Percentiles rank a stretch among this genome's conserved stretches.
phyloP scores from a whole-genome alignment of 2,329 filamentous ascomycete genomes.

The Aureobasidium zeae region DNA sequence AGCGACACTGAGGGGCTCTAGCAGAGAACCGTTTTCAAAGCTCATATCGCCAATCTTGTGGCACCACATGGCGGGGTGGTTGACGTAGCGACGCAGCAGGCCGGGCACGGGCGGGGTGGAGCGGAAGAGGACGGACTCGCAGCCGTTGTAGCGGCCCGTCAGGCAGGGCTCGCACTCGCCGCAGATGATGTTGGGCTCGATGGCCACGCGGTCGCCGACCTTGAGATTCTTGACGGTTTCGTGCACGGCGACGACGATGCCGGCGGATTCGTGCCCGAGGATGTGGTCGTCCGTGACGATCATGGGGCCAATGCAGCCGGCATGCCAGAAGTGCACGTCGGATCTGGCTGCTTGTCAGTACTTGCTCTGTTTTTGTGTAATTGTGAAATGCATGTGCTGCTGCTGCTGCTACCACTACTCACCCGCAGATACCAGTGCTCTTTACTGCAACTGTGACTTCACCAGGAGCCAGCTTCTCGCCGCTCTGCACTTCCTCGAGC shows the following conservation, averaged over 20 bases:
- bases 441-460: slow-evolving; percentile 84
- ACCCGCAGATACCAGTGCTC: slow-evolving; percentile 95
- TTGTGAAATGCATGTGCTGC: not conserved
- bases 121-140: slow-evolving; percentile 74
- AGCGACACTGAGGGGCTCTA: slow-evolving; percentile 84
- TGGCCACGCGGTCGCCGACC: slow-evolving; percentile 80
- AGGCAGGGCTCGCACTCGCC: slow-evolving; percentile 82
- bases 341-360: slow-evolving; percentile 51
- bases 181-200: slow-evolving; percentile 93
- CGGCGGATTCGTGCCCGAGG: slow-evolving; percentile 87
- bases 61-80: slow-evolving; percentile 89
- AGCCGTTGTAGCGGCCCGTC: slow-evolving; percentile 91
- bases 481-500: slow-evolving; percentile 61
- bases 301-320: slow-evolving; percentile 92
- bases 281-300: slow-evolving; percentile 82
- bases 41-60: slow-evolving; percentile 91
- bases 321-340: slow-evolving; percentile 96
- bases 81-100: slow-evolving; percentile 82
- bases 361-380: not conserved
- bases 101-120: slow-evolving; percentile 86
- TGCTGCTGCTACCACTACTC: too few species aligned
- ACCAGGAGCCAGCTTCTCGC: slow-evolving; percentile 62
- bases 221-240: slow-evolving; percentile 69
- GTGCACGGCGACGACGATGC: slow-evolving; percentile 69
- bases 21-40: slow-evolving; percentile 80